phyloP scores from a whole-genome alignment of 345 rosid genomes.

The Populus euphratica region DNA sequence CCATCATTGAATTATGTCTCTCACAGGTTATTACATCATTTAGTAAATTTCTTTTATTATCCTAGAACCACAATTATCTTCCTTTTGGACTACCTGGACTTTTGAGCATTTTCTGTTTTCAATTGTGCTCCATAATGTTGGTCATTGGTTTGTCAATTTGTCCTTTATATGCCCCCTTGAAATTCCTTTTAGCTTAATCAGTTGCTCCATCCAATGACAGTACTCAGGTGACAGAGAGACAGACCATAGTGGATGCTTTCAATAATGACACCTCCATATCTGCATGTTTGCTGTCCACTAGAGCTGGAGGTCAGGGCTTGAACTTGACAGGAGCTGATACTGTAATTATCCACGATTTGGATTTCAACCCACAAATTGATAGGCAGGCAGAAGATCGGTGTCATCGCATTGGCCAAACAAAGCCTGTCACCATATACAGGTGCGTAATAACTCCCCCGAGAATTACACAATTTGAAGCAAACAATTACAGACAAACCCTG shows the following conservation, averaged over 20 bases:
- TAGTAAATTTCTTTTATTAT: not conserved
- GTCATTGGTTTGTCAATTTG: not conserved
- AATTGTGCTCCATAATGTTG: not conserved
- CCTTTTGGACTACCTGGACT: not conserved
- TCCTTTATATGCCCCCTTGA: not conserved
- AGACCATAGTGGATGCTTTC: slow-evolving; percentile 81
- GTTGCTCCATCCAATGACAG: slow-evolving; percentile 31
- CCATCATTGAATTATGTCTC: not conserved
- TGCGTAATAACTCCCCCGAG: slow-evolving; percentile 9
- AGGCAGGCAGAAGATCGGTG: slow-evolving; percentile 96
- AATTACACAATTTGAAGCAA: not conserved
- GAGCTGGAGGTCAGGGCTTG: slow-evolving; percentile 98
- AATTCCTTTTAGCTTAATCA: not conserved
- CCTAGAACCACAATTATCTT: not conserved
- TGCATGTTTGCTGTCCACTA: slow-evolving; percentile 79
- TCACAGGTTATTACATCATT: not conserved
- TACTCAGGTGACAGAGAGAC: slow-evolving; percentile 86
- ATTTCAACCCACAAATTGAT: slow-evolving; percentile 95
- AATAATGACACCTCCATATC: slow-evolving; percentile 71
- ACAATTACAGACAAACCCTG: not conserved
- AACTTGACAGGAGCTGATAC: slow-evolving; percentile 93
- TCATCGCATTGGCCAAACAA: slow-evolving; percentile 93
- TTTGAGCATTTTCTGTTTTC: not conserved
- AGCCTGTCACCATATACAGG: slow-evolving; percentile 90
- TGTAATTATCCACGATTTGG: slow-evolving; percentile 86